Percentiles rank a stretch among this genome's conserved stretches.
Evolutionary conservation across 129 eudicot genomes (phyloP).

Genomic region (Saussurea involucrata): DNA sequence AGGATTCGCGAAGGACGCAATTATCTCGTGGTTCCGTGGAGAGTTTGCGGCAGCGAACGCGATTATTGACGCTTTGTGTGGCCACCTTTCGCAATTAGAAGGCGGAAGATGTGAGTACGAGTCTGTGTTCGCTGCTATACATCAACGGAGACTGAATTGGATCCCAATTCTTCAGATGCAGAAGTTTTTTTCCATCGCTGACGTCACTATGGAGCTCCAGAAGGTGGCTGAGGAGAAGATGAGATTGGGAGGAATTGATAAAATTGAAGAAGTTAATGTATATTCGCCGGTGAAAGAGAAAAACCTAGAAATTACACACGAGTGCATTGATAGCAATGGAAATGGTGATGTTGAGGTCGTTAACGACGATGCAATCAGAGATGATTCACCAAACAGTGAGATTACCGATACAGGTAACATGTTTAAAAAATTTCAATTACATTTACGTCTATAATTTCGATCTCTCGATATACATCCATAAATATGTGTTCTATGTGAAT

Average conservation of each 20-base stretch:
- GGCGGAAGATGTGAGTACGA: slow-evolving; percentile 47
- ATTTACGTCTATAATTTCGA: not conserved
- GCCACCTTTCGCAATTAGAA: slow-evolving; percentile 59
- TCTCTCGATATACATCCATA: not conserved
- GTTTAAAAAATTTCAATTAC: too few species aligned
- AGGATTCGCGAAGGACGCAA: slow-evolving; percentile 66
- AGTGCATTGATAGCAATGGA: slow-evolving; percentile 21
- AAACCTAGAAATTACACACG: slow-evolving; percentile 9
- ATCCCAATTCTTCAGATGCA: slow-evolving; percentile 97
- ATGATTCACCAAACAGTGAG: slow-evolving; percentile 50
- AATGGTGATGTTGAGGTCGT: slow-evolving; percentile 34
- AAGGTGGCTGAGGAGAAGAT: slow-evolving; percentile 42
- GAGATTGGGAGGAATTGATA: not conserved
- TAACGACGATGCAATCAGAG: slow-evolving; percentile 36
- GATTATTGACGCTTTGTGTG: slow-evolving; percentile 83
- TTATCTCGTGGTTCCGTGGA: slow-evolving; percentile 87
- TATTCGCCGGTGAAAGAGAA: slow-evolving; percentile 19
- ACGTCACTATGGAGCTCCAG: slow-evolving; percentile 63
- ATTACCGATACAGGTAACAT: slow-evolving; percentile 68
- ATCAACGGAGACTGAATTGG: slow-evolving; percentile 81
- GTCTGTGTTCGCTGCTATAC: slow-evolving; percentile 75
- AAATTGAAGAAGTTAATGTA: slow-evolving; percentile 17
- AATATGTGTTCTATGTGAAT: not conserved
- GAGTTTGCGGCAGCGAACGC: slow-evolving; percentile 99
- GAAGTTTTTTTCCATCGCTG: slow-evolving; percentile 78